Evolutionary conservation across 306 rosid species (phyloP).

Genomic region (Ammopiptanthus mongolicus): DNA sequence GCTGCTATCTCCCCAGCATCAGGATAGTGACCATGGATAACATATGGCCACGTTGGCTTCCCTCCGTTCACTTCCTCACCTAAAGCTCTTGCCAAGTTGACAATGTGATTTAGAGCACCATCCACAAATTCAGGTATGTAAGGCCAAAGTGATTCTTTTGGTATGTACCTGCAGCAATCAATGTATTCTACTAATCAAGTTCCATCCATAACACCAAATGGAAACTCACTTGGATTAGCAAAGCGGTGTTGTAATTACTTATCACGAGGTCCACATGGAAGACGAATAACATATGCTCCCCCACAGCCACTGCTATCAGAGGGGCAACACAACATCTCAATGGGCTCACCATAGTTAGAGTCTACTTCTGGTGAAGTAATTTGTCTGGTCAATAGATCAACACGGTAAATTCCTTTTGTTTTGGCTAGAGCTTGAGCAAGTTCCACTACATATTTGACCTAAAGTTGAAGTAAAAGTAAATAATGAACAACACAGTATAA

Average conservation of each 20-base stretch:
- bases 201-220: background rate
- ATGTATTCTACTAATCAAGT: background rate
- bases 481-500: background rate
- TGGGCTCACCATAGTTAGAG: slow-evolving; percentile 71
- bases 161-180: slow-evolving; percentile 47
- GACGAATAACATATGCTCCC: slow-evolving; percentile 72
- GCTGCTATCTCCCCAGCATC: slow-evolving; percentile 75
- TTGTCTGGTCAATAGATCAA: slow-evolving; percentile 76
- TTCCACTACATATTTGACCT: slow-evolving; percentile 82
- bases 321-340: slow-evolving; percentile 68
- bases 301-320: slow-evolving; percentile 60
- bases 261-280: slow-evolving; percentile 72
- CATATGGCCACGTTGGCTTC: slow-evolving; percentile 68
- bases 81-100: slow-evolving; percentile 65
- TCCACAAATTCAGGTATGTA: slow-evolving; percentile 73
- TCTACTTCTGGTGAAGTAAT: slow-evolving; percentile 64
- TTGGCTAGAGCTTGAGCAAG: slow-evolving; percentile 75
- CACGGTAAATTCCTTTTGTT: slow-evolving; percentile 69
- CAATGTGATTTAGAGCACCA: slow-evolving; percentile 63
- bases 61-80: slow-evolving; percentile 65
- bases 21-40: slow-evolving; percentile 82
- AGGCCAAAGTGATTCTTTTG: slow-evolving; percentile 83
- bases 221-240: background rate
- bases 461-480: background rate
- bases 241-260: slow-evolving; percentile 21